A percentile compares a stretch with the other conserved stretches of the same genome.
phyloP scores from a whole-genome alignment of 495 filamentous ascomycete genomes.

The Bryoglossum gracile region DNA sequence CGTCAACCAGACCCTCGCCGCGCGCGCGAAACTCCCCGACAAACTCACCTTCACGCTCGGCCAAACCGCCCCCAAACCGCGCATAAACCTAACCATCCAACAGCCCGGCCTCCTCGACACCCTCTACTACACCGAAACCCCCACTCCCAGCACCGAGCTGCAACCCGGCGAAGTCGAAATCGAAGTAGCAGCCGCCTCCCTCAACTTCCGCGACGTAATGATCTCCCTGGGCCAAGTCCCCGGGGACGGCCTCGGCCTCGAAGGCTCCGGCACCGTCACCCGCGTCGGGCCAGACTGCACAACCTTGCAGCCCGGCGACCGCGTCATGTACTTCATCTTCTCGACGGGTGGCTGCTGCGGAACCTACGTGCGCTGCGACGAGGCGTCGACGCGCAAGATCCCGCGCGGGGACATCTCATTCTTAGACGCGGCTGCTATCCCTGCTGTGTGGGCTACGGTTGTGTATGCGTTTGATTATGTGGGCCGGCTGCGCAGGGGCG shows the following conservation, averaged over 20 bases:
- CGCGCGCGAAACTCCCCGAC: neutral
- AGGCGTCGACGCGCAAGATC: slow-evolving; percentile 23
- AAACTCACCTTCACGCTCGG: neutral
- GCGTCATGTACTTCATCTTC: slow-evolving; percentile 28
- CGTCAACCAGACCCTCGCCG: slow-evolving; percentile 1
- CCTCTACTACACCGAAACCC: neutral
- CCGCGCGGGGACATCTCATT: slow-evolving; percentile 32
- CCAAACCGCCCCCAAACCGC: too few species aligned
- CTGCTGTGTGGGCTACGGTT: slow-evolving; percentile 48
- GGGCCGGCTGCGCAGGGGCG: slow-evolving; percentile 53
- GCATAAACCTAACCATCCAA: slow-evolving; percentile 31
- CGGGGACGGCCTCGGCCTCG: neutral
- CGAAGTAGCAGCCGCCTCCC: slow-evolving; percentile 30
- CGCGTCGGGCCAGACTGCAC: neutral
- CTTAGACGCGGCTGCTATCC: slow-evolving; percentile 33
- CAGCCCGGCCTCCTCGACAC: neutral
- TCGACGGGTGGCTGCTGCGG: slow-evolving; percentile 33
- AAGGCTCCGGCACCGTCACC: slow-evolving; percentile 1
- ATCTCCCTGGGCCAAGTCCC: slow-evolving; percentile 27
- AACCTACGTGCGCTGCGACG: slow-evolving; percentile 23
- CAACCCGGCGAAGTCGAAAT: slow-evolving; percentile 26
- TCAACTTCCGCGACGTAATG: slow-evolving; percentile 38
- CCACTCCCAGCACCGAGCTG: neutral
- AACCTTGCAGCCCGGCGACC: slow-evolving; percentile 28
- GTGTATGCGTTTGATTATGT: slow-evolving; percentile 47